Percentiles rank a stretch among this genome's conserved stretches.
Evolutionary conservation across 805 yeast genomes (phyloP).

Genomic region (Candida chilensis): DNA sequence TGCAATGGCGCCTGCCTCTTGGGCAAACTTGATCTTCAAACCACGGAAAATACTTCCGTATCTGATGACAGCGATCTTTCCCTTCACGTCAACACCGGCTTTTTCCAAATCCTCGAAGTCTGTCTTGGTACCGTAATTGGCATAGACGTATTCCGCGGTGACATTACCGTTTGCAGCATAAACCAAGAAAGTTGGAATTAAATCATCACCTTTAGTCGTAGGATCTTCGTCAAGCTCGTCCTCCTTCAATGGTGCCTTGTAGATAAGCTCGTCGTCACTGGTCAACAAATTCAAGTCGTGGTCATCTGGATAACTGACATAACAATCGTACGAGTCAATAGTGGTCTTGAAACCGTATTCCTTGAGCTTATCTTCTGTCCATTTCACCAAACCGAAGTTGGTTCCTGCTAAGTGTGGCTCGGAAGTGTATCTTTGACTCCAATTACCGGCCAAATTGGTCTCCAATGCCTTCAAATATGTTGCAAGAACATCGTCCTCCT

Average conservation of each 20-base stretch:
- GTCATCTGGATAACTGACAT: constrained; percentile 52
- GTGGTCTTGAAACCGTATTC: constrained; percentile 49
- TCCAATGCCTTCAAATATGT: constrained; percentile 14
- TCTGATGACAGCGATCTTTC: constrained; percentile 56
- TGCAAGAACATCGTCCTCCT: no score
- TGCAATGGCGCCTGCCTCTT: constrained; percentile 60
- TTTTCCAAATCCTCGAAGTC: constrained; percentile 44
- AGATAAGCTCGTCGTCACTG: constrained; percentile 20
- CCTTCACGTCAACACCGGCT: constrained; percentile 40
- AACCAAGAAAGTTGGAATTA: constrained; percentile 68
- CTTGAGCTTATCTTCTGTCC: constrained; percentile 48
- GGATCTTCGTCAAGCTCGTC: constrained; percentile 40
- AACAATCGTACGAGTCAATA: constrained; percentile 53
- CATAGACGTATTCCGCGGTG: constrained; percentile 56
- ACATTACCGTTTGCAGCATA: constrained; percentile 72
- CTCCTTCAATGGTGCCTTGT: constrained; percentile 45
- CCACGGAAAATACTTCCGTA: constrained; percentile 67
- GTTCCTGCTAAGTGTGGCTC: constrained; percentile 55
- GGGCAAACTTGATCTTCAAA: constrained; percentile 68
- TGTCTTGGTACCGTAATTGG: constrained; percentile 55
- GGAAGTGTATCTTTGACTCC: constrained; percentile 43
- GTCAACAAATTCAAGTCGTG: constrained; percentile 36
- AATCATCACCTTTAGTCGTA: constrained; percentile 32
- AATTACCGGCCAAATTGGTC: constrained; percentile 34
- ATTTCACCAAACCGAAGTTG: constrained; percentile 38